These are phyloP conservation scores for Coemansia sp. DNA, from an alignment of 192 early-diverging fungal genomes.

Conservation along the genomic window DNA sequence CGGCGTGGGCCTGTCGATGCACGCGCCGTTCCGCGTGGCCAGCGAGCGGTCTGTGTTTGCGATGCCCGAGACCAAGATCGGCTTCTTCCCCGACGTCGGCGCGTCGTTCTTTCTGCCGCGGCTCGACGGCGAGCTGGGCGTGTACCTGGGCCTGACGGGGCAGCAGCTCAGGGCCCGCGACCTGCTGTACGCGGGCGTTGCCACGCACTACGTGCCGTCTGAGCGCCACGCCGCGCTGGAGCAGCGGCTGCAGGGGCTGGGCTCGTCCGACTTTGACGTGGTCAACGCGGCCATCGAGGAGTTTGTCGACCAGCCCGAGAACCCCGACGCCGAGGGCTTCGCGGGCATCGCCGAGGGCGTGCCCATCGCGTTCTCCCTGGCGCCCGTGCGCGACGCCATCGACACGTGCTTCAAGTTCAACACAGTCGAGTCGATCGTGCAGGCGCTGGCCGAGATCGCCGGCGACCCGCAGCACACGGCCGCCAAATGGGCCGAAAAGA, in stretches of 20 bases:
- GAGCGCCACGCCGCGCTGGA: constrained; percentile 77
- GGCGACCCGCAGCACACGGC: constrained; percentile 11
- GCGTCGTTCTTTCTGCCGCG: constrained; percentile 93
- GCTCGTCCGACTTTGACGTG: constrained; percentile 69
- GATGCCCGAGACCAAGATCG: constrained; percentile 98
- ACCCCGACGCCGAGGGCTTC: constrained; percentile 70
- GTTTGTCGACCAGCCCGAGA: constrained; percentile 68
- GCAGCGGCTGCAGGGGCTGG: constrained; percentile 77
- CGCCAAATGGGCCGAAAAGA: constrained; percentile 63
- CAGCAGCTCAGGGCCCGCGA: constrained; percentile 75
- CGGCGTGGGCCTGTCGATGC: constrained; percentile 93
- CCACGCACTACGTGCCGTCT: constrained; percentile 93
- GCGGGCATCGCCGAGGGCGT: constrained; percentile 54
- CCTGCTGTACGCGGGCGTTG: constrained; percentile 90
- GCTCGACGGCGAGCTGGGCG: constrained; percentile 92
- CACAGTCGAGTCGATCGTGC: constrained; percentile 80
- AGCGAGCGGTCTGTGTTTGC: constrained; percentile 94
- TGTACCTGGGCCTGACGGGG: constrained; percentile 90
- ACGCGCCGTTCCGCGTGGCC: constrained; percentile 94
- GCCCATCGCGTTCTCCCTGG: constrained; percentile 36
- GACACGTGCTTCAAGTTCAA: constrained; percentile 84
- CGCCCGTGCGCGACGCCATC: constrained; percentile 61
- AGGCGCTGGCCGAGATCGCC: constrained; percentile 73
- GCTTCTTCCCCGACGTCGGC: constrained; percentile 96
- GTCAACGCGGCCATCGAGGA: constrained; percentile 90